Evolutionary conservation across 78 protist species (phyloP), one percentile per base, ranked within the genome.

Genomic region (Bigelowiella natans): DNA sequence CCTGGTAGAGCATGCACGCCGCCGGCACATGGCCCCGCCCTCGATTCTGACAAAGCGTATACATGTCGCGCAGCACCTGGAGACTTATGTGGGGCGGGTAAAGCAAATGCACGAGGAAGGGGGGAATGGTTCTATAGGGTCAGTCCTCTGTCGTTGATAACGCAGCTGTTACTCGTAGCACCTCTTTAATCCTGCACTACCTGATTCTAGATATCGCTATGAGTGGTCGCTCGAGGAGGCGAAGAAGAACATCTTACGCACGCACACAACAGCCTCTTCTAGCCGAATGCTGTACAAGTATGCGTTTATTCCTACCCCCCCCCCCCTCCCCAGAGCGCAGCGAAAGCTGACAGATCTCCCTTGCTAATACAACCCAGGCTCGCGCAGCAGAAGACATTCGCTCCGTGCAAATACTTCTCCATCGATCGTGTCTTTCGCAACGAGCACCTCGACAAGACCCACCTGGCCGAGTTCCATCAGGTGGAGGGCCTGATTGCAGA

Each of bases 351-450:
- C n/a, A n/a, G n/a, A n/a, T n/a, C n/a, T n/a, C n/a, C n/a, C n/a
- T n/a, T n/a, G n/a, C n/a, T n/a, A n/a, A n/a, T n/a, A n/a, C n/a
- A n/a, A n/a, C n/a, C n/a, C n/a, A n/a, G n/a, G n/a, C n/a, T n/a
- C n/a, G n/a, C n/a, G n/a, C n/a, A n/a, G n/a, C n/a, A n/a, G n/a
- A n/a, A n/a, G n/a, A n/a, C n/a, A n/a, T n/a, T n/a, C n/a, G n/a
- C n/a, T n/a, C n/a, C n/a, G n/a, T n/a, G n/a, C n/a, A n/a, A n/a
- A n/a, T n/a, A 92, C 95, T 99, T 99, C 94, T 95, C 97, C 34
- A 97, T 99, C 91, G 99, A 99, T 94, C 95, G 99, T 36, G 99
- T 99, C 37, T 98, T 97, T 95, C 95, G 99, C 37, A 99, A 99
- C 86, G 99, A 99, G 93, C 91, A 97, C 31, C 93, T 97, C 40